These are phyloP conservation scores for Mytilinidion resinicola DNA, from an alignment of 495 filamentous ascomycete species.

Conservation along the genomic window DNA sequence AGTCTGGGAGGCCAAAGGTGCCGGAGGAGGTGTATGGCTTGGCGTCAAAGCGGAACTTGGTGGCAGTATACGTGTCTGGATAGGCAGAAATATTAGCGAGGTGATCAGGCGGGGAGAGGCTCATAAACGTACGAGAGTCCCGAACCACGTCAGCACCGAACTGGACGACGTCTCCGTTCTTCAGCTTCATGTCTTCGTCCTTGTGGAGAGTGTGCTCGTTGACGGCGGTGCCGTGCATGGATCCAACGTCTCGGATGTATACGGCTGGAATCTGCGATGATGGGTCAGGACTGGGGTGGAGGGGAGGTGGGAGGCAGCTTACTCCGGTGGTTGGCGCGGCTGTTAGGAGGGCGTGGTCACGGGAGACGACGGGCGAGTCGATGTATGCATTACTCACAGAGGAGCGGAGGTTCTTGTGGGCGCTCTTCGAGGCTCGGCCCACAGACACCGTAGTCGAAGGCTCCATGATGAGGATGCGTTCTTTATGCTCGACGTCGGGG, in stretches of 20 bases:
- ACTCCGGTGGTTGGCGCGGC: slow-evolving; percentile 1
- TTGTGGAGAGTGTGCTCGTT: slow-evolving; percentile 9
- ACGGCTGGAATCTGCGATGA: slow-evolving; percentile 3
- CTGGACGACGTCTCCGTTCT: slow-evolving; percentile 22
- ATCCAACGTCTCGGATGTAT: slow-evolving; percentile 20
- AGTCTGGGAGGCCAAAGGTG: slow-evolving; percentile 19
- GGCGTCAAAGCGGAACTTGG: slow-evolving; percentile 20
- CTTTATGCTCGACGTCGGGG: slow-evolving; percentile 17
- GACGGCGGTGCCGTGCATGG: slow-evolving; percentile 27
- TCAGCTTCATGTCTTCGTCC: slow-evolving; percentile 6
- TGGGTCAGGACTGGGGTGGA: not conserved
- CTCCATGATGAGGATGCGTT: slow-evolving; percentile 17
- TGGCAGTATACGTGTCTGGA: slow-evolving; percentile 15
- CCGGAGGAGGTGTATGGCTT: not conserved
- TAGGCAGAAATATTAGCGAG: not conserved
- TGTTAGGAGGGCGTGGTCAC: slow-evolving; percentile 61
- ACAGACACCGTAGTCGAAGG: slow-evolving; percentile 35
- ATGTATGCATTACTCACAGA: slow-evolving; percentile 63
- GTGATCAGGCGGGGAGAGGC: not conserved
- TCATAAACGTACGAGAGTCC: slow-evolving; percentile 10
- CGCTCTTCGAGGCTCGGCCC: slow-evolving; percentile 57
- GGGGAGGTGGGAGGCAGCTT: not conserved
- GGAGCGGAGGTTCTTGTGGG: slow-evolving; percentile 46
- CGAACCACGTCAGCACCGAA: slow-evolving; percentile 22
- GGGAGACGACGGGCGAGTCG: slow-evolving; percentile 75